Evolutionary conservation across 2,329 filamentous ascomycete species (phyloP).

Genomic region (Penicillium sp.): DNA sequence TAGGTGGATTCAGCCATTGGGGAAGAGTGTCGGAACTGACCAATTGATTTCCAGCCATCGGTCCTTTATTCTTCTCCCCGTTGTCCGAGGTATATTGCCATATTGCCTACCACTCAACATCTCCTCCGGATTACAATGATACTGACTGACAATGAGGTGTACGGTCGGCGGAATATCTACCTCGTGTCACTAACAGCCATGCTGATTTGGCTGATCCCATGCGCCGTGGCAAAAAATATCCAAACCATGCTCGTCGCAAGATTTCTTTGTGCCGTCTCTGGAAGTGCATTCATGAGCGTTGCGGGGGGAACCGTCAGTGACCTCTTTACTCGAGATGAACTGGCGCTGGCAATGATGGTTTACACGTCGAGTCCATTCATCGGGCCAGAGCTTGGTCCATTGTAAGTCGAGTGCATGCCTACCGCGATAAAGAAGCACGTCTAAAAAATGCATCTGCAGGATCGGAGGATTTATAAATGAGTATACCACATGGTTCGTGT

Average conservation of each 20-base stretch:
- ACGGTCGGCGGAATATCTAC: constrained; percentile 76
- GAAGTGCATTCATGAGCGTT: constrained; percentile 57
- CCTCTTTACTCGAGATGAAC: constrained; percentile 1
- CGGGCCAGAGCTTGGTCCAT: constrained; percentile 5
- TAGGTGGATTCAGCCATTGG: too few species aligned
- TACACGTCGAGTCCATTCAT: constrained; percentile 6
- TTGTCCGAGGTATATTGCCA: too few species aligned
- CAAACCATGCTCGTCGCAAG: constrained; percentile 70
- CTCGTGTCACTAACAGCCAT: constrained; percentile 69
- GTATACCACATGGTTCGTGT: too few species aligned
- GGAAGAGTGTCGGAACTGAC: too few species aligned
- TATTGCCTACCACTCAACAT: too few species aligned
- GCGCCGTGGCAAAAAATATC: constrained; percentile 71
- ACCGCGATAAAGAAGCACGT: too few species aligned
- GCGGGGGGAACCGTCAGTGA: constrained; percentile 55
- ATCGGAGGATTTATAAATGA: constrained; percentile 74
- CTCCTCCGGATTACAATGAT: too few species aligned
- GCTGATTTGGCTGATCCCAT: constrained; percentile 72
- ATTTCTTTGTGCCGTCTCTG: constrained; percentile 57
- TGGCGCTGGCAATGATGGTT: constrained; percentile 3
- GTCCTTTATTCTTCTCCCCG: neutral
- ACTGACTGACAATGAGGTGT: constrained; percentile 66
- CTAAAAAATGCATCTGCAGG: too few species aligned
- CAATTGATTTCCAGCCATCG: too few species aligned
- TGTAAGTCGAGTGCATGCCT: too few species aligned